Conservation (phyloP, 805 yeast species). For the Priceomyces carsonii region DNA sequence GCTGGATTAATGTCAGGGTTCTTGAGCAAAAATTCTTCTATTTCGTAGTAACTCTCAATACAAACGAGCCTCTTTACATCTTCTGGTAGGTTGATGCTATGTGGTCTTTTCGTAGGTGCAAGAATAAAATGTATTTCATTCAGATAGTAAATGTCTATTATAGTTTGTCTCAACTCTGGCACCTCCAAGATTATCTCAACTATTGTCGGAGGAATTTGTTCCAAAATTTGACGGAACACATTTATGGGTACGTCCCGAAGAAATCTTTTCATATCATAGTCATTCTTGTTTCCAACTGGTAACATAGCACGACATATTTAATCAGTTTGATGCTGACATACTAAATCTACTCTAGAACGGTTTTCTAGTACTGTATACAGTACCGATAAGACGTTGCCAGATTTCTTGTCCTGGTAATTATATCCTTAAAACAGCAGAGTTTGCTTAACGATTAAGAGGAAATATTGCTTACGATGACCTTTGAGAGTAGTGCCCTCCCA, state of each 20-base stretch:
- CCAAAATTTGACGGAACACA: constrained; percentile 17
- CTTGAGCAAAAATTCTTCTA: constrained; percentile 30
- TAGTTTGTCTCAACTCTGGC: constrained; percentile 16
- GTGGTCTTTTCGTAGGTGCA: constrained; percentile 29
- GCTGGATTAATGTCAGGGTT: constrained; percentile 30
- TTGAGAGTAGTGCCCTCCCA: too few species aligned
- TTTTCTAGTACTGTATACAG: too few species aligned
- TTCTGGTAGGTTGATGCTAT: constrained; percentile 5
- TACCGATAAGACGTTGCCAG: too few species aligned
- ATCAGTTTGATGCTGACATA: too few species aligned
- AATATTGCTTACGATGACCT: too few species aligned
- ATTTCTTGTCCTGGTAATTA: too few species aligned
- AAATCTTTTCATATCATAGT: too few species aligned
- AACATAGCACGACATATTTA: too few species aligned
- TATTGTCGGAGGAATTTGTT: constrained; percentile 19
- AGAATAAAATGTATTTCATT: constrained; percentile 35
- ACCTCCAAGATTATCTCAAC: constrained; percentile 26
- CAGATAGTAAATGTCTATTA: constrained; percentile 26
- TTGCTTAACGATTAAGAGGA: too few species aligned
- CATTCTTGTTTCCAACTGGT: too few species aligned
- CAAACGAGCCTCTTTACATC: constrained; percentile 10
- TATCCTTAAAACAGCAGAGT: too few species aligned
- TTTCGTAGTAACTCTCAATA: constrained; percentile 28
- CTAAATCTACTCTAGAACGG: too few species aligned
- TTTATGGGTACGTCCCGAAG: constrained; percentile 18